phyloP scores from a whole-genome alignment of 2,329 filamentous ascomycete genomes.

The Sarocladium kiliense region DNA sequence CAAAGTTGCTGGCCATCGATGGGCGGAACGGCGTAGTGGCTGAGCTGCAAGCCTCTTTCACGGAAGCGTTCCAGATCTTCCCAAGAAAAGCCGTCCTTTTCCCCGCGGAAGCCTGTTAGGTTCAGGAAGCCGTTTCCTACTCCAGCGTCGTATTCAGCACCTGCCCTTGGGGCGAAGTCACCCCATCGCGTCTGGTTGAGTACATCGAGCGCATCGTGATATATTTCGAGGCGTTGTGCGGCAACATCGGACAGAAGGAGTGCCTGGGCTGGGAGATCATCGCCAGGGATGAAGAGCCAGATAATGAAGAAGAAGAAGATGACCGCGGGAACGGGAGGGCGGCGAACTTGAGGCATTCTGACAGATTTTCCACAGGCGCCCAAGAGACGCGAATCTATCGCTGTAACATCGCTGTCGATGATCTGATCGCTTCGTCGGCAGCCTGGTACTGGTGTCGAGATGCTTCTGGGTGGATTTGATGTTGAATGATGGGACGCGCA shows the following conservation, averaged over 20 bases:
- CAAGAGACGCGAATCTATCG: background rate
- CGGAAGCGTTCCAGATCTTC: slow-evolving; percentile 63
- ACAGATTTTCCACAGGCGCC: slow-evolving; percentile 12
- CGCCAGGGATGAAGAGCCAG: slow-evolving; percentile 33
- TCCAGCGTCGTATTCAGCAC: slow-evolving; percentile 16
- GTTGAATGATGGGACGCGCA: background rate
- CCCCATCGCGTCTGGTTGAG: slow-evolving; percentile 55
- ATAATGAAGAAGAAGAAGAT: slow-evolving; percentile 30
- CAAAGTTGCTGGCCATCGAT: slow-evolving; percentile 36
- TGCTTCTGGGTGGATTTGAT: background rate
- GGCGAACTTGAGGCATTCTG: background rate
- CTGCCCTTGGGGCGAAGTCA: slow-evolving; percentile 46
- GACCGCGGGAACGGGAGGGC: slow-evolving; percentile 20
- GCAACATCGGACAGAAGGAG: slow-evolving; percentile 29
- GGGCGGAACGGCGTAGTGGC: slow-evolving; percentile 43
- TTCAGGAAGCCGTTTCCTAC: slow-evolving; percentile 49
- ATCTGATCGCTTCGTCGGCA: background rate
- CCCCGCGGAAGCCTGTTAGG: slow-evolving; percentile 69
- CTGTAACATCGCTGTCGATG: slow-evolving; percentile 4
- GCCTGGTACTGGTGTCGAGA: background rate
- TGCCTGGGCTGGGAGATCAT: slow-evolving; percentile 27
- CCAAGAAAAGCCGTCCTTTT: slow-evolving; percentile 71
- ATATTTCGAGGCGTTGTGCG: slow-evolving; percentile 42
- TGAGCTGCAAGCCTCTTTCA: slow-evolving; percentile 58
- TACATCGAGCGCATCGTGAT: slow-evolving; percentile 45